Conservation (phyloP, 2,329 filamentous ascomycete species). For the Beauveria caledonica region DNA sequence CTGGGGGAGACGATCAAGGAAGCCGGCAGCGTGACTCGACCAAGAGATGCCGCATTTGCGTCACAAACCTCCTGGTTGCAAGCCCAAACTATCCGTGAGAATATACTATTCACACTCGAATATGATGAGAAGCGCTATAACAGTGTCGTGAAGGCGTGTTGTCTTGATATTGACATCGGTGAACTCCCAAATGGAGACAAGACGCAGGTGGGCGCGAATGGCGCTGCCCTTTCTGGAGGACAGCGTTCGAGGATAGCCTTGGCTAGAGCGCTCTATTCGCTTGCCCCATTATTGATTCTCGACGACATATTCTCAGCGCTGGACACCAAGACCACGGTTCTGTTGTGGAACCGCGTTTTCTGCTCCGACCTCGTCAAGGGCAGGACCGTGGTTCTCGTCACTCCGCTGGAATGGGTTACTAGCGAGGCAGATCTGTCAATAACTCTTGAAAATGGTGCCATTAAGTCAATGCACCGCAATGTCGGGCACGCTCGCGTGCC, state of each 20-base stretch:
- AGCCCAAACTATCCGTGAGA: conserved; percentile 45
- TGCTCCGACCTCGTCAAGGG: conserved; percentile 45
- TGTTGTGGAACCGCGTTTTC: conserved; percentile 50
- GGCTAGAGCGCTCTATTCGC: conserved; percentile 49
- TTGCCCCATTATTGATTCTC: conserved; percentile 44
- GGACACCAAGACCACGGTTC: conserved; percentile 50
- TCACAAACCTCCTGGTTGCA: conserved; percentile 51
- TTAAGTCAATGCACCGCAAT: conserved; percentile 34
- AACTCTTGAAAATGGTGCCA: conserved; percentile 34
- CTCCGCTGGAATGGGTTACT: conserved; percentile 45
- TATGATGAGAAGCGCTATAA: conserved; percentile 47
- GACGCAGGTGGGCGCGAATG: conserved; percentile 46
- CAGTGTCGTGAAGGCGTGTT: conserved; percentile 47
- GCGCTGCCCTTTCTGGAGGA: conserved; percentile 46
- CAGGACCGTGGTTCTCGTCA: conserved; percentile 49
- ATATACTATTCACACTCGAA: conserved; percentile 44
- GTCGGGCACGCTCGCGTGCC: conserved; percentile 36
- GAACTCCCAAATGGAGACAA: conserved; percentile 42
- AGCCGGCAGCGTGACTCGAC: conserved; percentile 37
- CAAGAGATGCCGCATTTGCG: conserved; percentile 46
- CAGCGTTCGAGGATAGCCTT: conserved; percentile 49
- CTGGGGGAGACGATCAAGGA: conserved; percentile 47
- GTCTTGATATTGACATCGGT: conserved; percentile 40
- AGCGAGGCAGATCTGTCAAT: conserved; percentile 41
- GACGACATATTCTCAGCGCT: conserved; percentile 54